Evolutionary conservation across 2,329 filamentous ascomycete species (phyloP), one percentile per base, ranked within the genome.

Genomic region (Macroventuria anomochaeta): DNA sequence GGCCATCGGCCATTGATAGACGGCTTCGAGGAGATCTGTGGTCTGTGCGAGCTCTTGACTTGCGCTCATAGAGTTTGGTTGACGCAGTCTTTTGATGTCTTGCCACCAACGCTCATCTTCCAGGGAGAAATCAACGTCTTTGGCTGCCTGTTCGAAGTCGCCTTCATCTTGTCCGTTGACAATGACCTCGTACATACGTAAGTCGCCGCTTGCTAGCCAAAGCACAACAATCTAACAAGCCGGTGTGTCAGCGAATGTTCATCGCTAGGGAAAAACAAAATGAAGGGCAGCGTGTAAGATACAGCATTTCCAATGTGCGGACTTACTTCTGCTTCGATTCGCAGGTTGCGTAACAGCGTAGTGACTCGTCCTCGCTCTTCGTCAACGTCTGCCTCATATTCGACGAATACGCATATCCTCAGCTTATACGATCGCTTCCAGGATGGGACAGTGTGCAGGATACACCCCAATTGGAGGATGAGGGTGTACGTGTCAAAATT

Each of bases 401-500:
- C 91, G 17, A 96, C 91, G 71, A 96, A 96, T 0, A 96, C 91
- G 47, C 89, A 85, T 3, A 96, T 89, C 32, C 91, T 86, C 7
- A 96, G 75, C 33, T 79, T 82, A 70, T 90, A 95, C 0, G 81
- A 83, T 46, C 84, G 85, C 64, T 88, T 90, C 90, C 91, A 96
- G 0, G 88, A 85, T 2, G 88, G 88, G 0, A 95, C 90, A 1
- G 89, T 95, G 59, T 88, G 85, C 1, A 96, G 75, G 53, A 96
- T 96, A 63, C 90, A 93, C 0, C 92, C 91, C 8, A 96, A 81
- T 64, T 96, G 91, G 3, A 96, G 79, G 54, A 96, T 95, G n/a
- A 96, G 79, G 0, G 91, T 85, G 82, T 92, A 96, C 0, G 91
- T 96, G 71, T 96, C 91, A 71, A 96, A 96, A 62, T 96, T 96